Percentiles rank a stretch among this genome's conserved stretches.
Evolutionary conservation across 2,329 filamentous ascomycete genomes (phyloP).

Genomic region (Hypoxylon sp.): DNA sequence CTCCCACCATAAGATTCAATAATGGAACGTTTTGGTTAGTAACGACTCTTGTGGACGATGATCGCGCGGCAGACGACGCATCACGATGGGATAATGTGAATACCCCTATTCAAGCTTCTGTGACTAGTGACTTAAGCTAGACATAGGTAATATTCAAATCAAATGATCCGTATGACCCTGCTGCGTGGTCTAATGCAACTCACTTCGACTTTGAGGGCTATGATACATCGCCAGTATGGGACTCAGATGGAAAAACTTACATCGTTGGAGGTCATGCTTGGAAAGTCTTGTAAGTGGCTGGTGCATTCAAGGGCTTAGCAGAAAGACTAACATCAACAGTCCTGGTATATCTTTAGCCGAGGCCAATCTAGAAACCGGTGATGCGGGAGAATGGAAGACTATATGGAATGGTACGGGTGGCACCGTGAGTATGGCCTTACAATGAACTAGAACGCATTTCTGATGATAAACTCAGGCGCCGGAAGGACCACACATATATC

Average conservation of each 20-base stretch:
- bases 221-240: constrained; percentile 65
- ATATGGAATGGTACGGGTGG: constrained; percentile 60
- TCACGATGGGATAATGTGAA: constrained; percentile 49
- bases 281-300: constrained; percentile 42
- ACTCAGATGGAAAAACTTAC: constrained; percentile 63
- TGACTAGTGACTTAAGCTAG: neutral
- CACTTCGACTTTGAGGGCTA: constrained; percentile 60
- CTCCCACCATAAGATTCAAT: constrained; percentile 55
- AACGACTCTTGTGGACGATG: constrained; percentile 51
- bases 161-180: constrained; percentile 52
- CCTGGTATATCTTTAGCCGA: constrained; percentile 53
- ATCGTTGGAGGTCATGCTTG: constrained; percentile 54
- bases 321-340: constrained; percentile 31
- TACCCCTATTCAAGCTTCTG: neutral
- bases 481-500: constrained; percentile 65
- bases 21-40: constrained; percentile 56
- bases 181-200: constrained; percentile 57
- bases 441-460: neutral
- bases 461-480: constrained; percentile 44
- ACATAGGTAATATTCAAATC: constrained; percentile 55
- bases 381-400: constrained; percentile 48
- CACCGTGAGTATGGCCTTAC: constrained; percentile 34
- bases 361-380: constrained; percentile 52
- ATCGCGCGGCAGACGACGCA: constrained; percentile 42
- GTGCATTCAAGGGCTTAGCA: neutral